Conservation (phyloP, 1,284 basidiomycete species). For the Moesziomyces antarcticus region DNA sequence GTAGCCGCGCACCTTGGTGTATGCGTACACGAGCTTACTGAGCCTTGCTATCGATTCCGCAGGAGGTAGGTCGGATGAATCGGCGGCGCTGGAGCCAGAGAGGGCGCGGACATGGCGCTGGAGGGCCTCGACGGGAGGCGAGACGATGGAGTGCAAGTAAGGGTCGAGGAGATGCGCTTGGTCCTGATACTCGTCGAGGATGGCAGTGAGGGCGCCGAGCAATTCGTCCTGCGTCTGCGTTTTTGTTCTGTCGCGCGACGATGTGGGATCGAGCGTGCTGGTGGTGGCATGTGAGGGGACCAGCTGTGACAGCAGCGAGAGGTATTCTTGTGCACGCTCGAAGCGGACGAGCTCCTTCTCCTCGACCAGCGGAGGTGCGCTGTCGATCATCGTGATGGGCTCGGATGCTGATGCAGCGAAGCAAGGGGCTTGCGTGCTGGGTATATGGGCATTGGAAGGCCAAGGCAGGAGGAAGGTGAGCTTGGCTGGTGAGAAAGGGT, state of each 20-base stretch:
- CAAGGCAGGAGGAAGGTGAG: too few relatives aligned
- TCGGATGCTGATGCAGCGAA: background rate
- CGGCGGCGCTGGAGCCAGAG: background rate
- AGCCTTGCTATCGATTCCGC: conserved; percentile 3
- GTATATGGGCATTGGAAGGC: too few relatives aligned
- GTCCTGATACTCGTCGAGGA: conserved; percentile 87
- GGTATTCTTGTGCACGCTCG: conserved; percentile 42
- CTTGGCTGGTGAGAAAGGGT: too few relatives aligned
- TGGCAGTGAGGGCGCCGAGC: conserved; percentile 14
- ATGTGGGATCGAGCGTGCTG: background rate
- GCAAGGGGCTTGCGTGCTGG: too few relatives aligned
- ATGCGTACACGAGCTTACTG: conserved; percentile 78
- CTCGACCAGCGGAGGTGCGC: conserved; percentile 15
- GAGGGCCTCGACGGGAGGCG: conserved; percentile 75
- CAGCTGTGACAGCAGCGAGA: conserved; percentile 28
- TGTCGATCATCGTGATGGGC: background rate
- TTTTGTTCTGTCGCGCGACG: background rate
- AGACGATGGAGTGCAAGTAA: conserved; percentile 84
- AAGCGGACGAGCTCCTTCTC: conserved; percentile 55
- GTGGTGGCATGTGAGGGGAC: conserved; percentile 3
- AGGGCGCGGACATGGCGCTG: conserved; percentile 36
- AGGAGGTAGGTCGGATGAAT: background rate
- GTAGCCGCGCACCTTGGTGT: conserved; percentile 88
- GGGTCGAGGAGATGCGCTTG: conserved; percentile 90
- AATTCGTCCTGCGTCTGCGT: background rate